phyloP scores from a whole-genome alignment of 495 filamentous ascomycete genomes.

The Penicillium verhagenii region DNA sequence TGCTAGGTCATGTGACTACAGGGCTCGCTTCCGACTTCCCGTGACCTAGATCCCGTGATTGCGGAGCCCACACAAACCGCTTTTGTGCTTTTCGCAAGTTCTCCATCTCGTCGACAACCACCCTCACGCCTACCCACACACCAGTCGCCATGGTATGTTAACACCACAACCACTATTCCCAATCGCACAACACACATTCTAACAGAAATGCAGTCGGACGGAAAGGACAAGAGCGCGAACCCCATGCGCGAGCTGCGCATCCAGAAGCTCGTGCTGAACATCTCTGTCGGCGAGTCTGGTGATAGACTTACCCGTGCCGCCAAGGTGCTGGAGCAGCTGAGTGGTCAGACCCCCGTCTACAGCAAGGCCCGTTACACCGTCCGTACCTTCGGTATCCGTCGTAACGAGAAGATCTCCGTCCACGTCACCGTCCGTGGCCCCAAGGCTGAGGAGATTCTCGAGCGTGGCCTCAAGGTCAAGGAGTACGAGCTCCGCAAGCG shows the following conservation, averaged over 20 bases:
- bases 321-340: constrained; percentile 99
- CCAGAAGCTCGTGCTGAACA: constrained; percentile 99
- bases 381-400: constrained; percentile 99
- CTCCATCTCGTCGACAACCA: constrained; percentile 47
- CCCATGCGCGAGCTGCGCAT: constrained; percentile 99
- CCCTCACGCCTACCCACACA: constrained; percentile 35
- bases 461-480: constrained; percentile 99
- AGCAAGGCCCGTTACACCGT: constrained; percentile 99
- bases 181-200: constrained; percentile 17
- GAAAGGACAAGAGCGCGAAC: constrained; percentile 82
- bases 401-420: constrained; percentile 99
- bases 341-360: constrained; percentile 99
- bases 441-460: constrained; percentile 99
- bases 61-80: constrained; percentile 41
- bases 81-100: constrained; percentile 40
- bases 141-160: constrained; percentile 51
- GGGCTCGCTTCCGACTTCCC: constrained; percentile 41
- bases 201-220: constrained; percentile 52
- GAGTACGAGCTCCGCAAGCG: constrained; percentile 98
- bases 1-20: constrained; percentile 4
- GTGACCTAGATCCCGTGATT: constrained; percentile 24
- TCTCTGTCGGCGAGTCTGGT: constrained; percentile 99
- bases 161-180: constrained; percentile 12
- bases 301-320: constrained; percentile 99
- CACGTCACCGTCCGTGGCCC: constrained; percentile 99